Percentiles rank a stretch among this genome's conserved stretches.
Conservation (phyloP, 495 filamentous ascomycete species). For the Cetradonia linearis region DNA sequence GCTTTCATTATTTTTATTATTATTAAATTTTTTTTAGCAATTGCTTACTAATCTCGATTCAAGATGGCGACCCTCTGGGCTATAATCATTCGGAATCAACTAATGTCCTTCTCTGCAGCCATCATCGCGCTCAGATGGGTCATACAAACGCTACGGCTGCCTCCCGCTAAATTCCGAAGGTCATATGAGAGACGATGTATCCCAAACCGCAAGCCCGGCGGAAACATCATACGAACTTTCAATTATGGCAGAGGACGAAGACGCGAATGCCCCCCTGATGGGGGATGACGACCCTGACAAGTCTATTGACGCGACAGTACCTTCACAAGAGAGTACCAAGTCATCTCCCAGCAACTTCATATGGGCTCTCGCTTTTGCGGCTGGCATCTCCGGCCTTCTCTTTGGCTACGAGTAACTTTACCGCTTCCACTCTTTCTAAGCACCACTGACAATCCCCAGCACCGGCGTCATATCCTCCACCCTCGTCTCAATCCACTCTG, state of each 20-base stretch:
- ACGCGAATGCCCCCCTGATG: slow-evolving; percentile 19
- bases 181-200: slow-evolving; percentile 2
- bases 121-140: neutral
- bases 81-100: neutral
- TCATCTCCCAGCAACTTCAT: slow-evolving; percentile 37
- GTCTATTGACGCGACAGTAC: no score
- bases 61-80: no score
- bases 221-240: slow-evolving; percentile 7
- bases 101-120: neutral
- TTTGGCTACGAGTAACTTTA: slow-evolving; percentile 87
- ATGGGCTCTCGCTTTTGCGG: slow-evolving; percentile 68
- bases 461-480: slow-evolving; percentile 89
- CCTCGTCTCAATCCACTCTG: slow-evolving; percentile 64
- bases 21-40: no score
- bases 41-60: no score
- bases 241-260: slow-evolving; percentile 17
- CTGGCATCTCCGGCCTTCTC: slow-evolving; percentile 74
- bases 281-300: slow-evolving; percentile 2
- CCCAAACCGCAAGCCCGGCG: slow-evolving; percentile 3
- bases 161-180: neutral
- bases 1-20: no score
- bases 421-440: neutral
- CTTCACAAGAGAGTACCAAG: neutral
- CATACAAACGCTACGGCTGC: neutral
- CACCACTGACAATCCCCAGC: slow-evolving; percentile 33